Conservation (phyloP, 345 rosid genomes). For the Brassica nigra region DNA sequence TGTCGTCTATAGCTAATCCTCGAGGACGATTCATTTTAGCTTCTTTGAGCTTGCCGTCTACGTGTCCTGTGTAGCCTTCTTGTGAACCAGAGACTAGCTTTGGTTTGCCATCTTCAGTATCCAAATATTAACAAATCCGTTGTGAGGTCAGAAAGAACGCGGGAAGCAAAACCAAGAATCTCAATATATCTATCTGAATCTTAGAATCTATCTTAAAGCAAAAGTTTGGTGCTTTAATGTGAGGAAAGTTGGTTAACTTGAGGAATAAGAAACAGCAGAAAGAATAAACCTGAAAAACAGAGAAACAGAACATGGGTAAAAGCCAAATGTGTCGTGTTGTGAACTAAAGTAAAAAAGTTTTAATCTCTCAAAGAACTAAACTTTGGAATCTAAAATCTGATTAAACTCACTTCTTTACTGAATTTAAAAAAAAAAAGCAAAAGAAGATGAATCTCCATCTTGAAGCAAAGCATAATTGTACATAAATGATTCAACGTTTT, state of each 20-base stretch:
- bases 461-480: constrained; percentile 46
- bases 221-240: constrained; percentile 6
- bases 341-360: constrained; percentile 34
- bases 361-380: constrained; percentile 4
- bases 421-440: constrained; percentile 10
- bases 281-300: constrained; percentile 17
- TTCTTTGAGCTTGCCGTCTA: constrained; percentile 80
- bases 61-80: constrained; percentile 88
- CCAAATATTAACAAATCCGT: neutral
- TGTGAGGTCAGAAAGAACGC: neutral
- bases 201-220: constrained; percentile 2
- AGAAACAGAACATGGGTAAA: constrained; percentile 22
- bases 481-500: constrained; percentile 12
- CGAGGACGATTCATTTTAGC: constrained; percentile 87
- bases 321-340: constrained; percentile 34
- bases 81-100: constrained; percentile 84
- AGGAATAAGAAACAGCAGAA: constrained; percentile 22
- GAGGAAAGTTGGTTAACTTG: constrained; percentile 35
- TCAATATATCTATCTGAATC: neutral
- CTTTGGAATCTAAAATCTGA: constrained; percentile 38
- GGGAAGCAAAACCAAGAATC: neutral
- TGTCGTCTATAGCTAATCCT: constrained; percentile 79
- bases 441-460: constrained; percentile 21
- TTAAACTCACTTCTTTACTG: constrained; percentile 40
- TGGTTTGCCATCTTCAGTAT: constrained; percentile 76